These are phyloP conservation scores for Saccharum officinarum DNA, from an alignment of 176 grass and related monocot genomes.

Conservation along the genomic window DNA sequence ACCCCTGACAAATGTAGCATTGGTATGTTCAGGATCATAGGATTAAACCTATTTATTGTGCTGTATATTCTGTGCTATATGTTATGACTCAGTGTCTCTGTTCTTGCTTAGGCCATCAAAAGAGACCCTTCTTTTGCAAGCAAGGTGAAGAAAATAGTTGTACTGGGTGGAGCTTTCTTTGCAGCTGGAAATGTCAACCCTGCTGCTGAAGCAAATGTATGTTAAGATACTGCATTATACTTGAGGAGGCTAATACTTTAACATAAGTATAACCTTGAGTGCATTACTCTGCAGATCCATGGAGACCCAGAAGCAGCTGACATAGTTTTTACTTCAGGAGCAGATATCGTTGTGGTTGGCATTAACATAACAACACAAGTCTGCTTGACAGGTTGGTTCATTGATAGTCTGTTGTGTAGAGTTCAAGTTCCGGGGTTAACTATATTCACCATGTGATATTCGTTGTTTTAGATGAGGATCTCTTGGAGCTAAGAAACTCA, in stretches of 20 bases:
- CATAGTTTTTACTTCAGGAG: constrained; percentile 91
- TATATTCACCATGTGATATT: neutral
- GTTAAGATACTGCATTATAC: neutral
- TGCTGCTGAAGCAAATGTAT: constrained; percentile 97
- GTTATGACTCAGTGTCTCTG: neutral
- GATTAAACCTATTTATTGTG: neutral
- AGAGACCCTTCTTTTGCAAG: constrained; percentile 78
- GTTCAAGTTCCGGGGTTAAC: neutral
- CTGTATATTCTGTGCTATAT: neutral
- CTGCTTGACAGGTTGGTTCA: constrained; percentile 55
- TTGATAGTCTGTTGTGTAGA: constrained; percentile 12
- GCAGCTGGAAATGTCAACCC: constrained; percentile 81
- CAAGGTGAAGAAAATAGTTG: constrained; percentile 88
- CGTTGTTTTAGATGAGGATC: constrained; percentile 59
- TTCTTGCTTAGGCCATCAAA: constrained; percentile 75
- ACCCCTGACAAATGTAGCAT: constrained; percentile 84
- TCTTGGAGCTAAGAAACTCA: constrained; percentile 72
- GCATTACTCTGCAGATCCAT: constrained; percentile 59
- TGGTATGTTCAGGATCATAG: constrained; percentile 50
- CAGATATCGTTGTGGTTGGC: constrained; percentile 82
- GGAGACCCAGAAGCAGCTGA: constrained; percentile 95
- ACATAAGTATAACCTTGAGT: neutral
- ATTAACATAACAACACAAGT: constrained; percentile 93
- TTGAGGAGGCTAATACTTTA: neutral
- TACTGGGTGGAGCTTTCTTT: constrained; percentile 89